A percentile compares a stretch with the other conserved stretches of the same genome.
Conservation (phyloP, 768 basidiomycete genomes). For the Leucosporidium creatinivorum region DNA sequence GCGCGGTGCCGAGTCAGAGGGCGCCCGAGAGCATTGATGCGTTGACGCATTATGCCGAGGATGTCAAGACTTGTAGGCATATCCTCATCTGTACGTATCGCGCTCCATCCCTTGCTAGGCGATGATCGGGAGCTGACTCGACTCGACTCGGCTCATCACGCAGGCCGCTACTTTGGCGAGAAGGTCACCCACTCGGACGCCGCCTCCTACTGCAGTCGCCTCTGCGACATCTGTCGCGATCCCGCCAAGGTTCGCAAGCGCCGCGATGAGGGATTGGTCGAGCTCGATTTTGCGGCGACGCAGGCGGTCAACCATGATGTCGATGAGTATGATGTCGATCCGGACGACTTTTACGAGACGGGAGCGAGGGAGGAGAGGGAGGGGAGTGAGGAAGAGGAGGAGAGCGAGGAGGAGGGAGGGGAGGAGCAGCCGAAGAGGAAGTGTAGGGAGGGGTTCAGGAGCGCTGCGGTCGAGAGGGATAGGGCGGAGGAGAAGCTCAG, state of each 20-base stretch:
- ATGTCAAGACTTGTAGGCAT: constrained; percentile 57
- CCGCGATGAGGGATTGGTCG: constrained; percentile 40
- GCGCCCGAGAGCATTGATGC: constrained; percentile 44
- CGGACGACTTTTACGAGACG: not conserved
- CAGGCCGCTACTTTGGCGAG: constrained; percentile 67
- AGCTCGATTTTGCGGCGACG: constrained; percentile 4
- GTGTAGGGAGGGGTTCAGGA: constrained; percentile 2
- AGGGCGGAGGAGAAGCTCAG: not conserved
- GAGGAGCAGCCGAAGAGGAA: not conserved
- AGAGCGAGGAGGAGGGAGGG: not conserved
- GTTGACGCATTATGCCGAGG: constrained; percentile 55
- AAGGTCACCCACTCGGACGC: constrained; percentile 50
- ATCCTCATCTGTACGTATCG: constrained; percentile 53
- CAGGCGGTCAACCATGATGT: not conserved
- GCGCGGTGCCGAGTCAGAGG: constrained; percentile 59
- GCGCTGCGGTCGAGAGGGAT: not conserved
- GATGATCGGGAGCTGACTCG: not conserved
- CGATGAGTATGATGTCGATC: not conserved
- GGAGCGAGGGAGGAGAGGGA: not conserved
- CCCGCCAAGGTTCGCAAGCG: constrained; percentile 57
- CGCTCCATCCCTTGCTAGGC: not conserved
- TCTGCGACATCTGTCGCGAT: constrained; percentile 81
- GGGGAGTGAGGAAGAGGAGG: not conserved
- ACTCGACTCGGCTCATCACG: too few species aligned
- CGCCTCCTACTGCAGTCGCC: constrained; percentile 57